Evolutionary conservation across 106 monocot genomes (phyloP).

Genomic region (Posidonia australis): DNA sequence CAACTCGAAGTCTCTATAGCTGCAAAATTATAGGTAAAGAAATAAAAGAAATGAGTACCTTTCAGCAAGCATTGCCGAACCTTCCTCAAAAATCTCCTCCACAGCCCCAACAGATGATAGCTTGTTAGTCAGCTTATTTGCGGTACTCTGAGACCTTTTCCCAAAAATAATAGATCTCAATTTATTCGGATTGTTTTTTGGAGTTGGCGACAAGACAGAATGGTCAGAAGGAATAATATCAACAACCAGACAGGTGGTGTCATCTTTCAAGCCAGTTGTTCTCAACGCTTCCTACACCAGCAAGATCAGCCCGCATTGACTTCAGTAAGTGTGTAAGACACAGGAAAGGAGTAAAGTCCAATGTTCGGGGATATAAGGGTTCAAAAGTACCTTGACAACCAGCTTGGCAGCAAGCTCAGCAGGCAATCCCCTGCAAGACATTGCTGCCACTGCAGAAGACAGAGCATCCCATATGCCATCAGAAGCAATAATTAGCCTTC

Average conservation of each 20-base stretch:
- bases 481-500: conserved; percentile 85
- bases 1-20: background rate
- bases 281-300: conserved; percentile 69
- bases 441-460: conserved; percentile 69
- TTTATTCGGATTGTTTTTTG: conserved; percentile 58
- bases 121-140: conserved; percentile 35
- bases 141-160: conserved; percentile 31
- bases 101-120: conserved; percentile 53
- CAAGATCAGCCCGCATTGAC: background rate
- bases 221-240: conserved; percentile 68
- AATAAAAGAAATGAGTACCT: conserved; percentile 24
- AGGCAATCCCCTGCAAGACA: conserved; percentile 72
- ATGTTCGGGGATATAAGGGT: too few species aligned
- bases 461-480: conserved; percentile 98
- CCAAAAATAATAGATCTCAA: conserved; percentile 63
- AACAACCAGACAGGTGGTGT: conserved; percentile 92
- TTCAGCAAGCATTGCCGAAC: conserved; percentile 81
- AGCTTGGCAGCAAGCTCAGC: conserved; percentile 84
- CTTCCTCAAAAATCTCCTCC: conserved; percentile 90
- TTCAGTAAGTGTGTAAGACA: background rate
- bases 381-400: conserved; percentile 73
- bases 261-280: conserved; percentile 90
- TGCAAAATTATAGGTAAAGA: background rate
- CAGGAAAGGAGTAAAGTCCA: background rate
- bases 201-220: conserved; percentile 21